Conservation (phyloP, 1,284 basidiomycete genomes). For the Ustilago loliicola region DNA sequence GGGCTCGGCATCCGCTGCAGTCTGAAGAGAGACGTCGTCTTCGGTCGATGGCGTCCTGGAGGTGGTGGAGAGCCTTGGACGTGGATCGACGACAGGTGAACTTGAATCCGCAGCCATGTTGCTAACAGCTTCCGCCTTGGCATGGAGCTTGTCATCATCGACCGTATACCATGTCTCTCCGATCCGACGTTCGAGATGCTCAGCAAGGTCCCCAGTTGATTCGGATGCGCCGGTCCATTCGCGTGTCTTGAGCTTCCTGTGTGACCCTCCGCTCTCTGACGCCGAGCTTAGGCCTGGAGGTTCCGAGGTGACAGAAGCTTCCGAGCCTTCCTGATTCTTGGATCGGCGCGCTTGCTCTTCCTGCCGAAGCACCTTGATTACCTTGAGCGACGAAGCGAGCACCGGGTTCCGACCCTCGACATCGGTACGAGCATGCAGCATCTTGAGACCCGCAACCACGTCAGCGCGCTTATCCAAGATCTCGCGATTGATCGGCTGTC, state of each 20-base stretch:
- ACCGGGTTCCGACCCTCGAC: slow-evolving; percentile 44
- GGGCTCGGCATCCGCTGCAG: slow-evolving; percentile 10
- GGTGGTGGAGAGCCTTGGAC: slow-evolving; percentile 1
- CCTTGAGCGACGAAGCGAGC: slow-evolving; percentile 49
- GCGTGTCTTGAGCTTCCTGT: slow-evolving; percentile 19
- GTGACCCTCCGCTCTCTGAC: slow-evolving; percentile 12
- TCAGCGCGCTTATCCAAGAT: slow-evolving; percentile 45
- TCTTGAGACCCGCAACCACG: slow-evolving; percentile 48
- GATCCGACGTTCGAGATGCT: slow-evolving; percentile 44
- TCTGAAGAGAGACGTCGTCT: slow-evolving; percentile 28
- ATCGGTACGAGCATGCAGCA: slow-evolving; percentile 49
- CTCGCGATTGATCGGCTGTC: slow-evolving; percentile 41
- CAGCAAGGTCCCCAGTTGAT: slow-evolving; percentile 41
- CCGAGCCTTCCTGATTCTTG: slow-evolving; percentile 4
- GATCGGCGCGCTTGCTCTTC: slow-evolving; percentile 40
- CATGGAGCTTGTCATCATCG: slow-evolving; percentile 20
- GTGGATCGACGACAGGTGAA: slow-evolving; percentile 1
- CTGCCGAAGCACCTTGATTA: slow-evolving; percentile 50
- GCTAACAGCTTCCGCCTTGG: slow-evolving; percentile 22
- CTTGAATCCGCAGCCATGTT: slow-evolving; percentile 16
- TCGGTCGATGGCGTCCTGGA: slow-evolving; percentile 31
- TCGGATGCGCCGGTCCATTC: slow-evolving; percentile 52
- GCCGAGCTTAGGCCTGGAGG: slow-evolving; percentile 17
- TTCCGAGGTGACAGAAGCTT: slow-evolving; percentile 16
- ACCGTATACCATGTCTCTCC: slow-evolving; percentile 45